Conservation (phyloP, 1,139 yeast genomes). For the Meyerozyma sp. region DNA sequence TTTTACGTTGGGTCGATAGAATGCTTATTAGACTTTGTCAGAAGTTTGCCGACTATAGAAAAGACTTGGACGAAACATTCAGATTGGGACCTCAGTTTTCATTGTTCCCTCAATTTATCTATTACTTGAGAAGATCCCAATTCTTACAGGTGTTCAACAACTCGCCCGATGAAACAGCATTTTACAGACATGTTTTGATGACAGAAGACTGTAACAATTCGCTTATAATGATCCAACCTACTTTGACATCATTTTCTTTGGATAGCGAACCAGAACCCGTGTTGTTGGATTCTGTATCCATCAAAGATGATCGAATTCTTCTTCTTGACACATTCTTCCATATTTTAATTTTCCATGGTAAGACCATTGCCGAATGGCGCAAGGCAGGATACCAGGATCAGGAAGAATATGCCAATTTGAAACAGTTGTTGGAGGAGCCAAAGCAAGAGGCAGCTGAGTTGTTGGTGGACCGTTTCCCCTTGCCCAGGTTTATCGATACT, state of each 20-base stretch:
- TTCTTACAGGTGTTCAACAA: constrained; percentile 94
- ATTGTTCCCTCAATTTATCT: constrained; percentile 88
- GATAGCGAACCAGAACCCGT: constrained; percentile 85
- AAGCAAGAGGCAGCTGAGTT: constrained; percentile 89
- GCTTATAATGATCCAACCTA: constrained; percentile 95
- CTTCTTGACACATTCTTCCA: constrained; percentile 94
- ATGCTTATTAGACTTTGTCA: constrained; percentile 48
- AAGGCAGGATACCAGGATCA: constrained; percentile 91
- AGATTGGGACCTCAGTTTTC: constrained; percentile 44
- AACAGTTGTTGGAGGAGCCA: constrained; percentile 82
- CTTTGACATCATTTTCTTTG: constrained; percentile 81
- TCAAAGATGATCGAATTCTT: constrained; percentile 82
- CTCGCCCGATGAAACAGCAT: constrained; percentile 98
- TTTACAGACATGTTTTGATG: constrained; percentile 86
- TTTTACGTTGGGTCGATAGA: constrained; percentile 47
- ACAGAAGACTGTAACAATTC: constrained; percentile 91
- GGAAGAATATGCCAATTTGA: constrained; percentile 85
- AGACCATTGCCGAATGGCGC: constrained; percentile 93
- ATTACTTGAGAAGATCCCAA: constrained; percentile 93
- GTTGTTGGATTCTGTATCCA: constrained; percentile 87
- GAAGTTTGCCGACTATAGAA: constrained; percentile 47
- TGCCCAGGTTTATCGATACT: constrained; percentile 93
- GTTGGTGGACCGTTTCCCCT: constrained; percentile 89
- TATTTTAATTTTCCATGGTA: constrained; percentile 92
- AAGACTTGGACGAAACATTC: constrained; percentile 43